Percentiles rank a stretch among this genome's conserved stretches.
phyloP scores from a whole-genome alignment of 2,329 filamentous ascomycete species.

The Hymenoscyphus fraxineus region DNA sequence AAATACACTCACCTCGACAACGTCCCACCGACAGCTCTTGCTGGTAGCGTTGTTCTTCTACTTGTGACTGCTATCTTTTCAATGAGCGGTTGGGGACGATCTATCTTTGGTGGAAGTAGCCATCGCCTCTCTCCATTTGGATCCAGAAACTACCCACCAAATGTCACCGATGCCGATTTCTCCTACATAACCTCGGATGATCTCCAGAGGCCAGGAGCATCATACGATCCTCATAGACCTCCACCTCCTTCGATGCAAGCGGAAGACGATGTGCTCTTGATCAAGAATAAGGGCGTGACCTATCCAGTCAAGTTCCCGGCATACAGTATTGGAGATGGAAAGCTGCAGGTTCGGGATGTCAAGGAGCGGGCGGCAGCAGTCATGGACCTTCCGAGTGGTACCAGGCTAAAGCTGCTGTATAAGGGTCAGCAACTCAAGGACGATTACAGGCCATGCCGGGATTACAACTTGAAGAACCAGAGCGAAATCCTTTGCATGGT shows the following conservation, averaged over 20 bases:
- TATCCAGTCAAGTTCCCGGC: constrained; percentile 71
- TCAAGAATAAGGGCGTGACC: constrained; percentile 63
- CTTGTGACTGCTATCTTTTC: constrained; percentile 29
- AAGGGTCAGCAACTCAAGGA: constrained; percentile 70
- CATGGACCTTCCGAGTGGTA: constrained; percentile 57
- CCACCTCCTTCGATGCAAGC: constrained; percentile 38
- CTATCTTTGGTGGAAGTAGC: constrained; percentile 29
- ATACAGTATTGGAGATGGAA: constrained; percentile 71
- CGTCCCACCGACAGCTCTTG: constrained; percentile 27
- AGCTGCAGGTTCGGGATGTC: constrained; percentile 63
- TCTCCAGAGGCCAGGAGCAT: constrained; percentile 46
- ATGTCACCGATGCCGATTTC: constrained; percentile 73
- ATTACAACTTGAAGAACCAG: constrained; percentile 59
- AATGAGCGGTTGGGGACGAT: constrained; percentile 35
- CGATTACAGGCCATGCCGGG: constrained; percentile 51
- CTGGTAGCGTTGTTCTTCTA: constrained; percentile 26
- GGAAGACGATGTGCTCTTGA: constrained; percentile 67
- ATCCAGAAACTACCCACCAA: constrained; percentile 43
- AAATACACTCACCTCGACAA: constrained; percentile 31
- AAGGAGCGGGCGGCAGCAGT: constrained; percentile 64
- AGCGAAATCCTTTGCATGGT: constrained; percentile 59
- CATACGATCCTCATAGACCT: constrained; percentile 42
- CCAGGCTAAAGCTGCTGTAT: constrained; percentile 65
- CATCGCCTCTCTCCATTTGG: constrained; percentile 33
- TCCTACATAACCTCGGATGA: constrained; percentile 81